Evolutionary conservation across 148 eudicot species (phyloP).

Genomic region (Rhododendron simsii): DNA sequence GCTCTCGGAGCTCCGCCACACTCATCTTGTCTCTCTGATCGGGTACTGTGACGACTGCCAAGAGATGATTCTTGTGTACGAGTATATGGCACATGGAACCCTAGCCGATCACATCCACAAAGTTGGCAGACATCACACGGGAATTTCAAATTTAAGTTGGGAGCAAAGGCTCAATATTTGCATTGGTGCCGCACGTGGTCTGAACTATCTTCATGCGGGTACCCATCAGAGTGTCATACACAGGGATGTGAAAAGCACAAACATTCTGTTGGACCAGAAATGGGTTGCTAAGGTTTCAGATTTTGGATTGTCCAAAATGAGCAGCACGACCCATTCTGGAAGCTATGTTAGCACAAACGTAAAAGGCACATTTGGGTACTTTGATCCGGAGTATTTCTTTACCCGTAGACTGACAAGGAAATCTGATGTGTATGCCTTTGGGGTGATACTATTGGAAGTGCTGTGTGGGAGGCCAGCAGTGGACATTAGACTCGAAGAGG

Average conservation of each 20-base stretch:
- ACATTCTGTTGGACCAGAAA: conserved; percentile 31
- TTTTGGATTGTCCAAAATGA: conserved; percentile 26
- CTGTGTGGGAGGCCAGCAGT: conserved; percentile 22
- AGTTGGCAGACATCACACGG: background rate
- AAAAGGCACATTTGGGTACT: conserved; percentile 27
- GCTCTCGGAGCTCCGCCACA: conserved; percentile 10
- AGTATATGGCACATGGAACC: conserved; percentile 32
- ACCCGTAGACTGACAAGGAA: conserved; percentile 18
- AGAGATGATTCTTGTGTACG: conserved; percentile 41
- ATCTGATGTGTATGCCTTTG: conserved; percentile 23
- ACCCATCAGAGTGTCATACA: background rate
- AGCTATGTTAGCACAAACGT: conserved; percentile 21
- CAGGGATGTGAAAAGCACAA: conserved; percentile 34
- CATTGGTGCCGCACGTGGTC: conserved; percentile 26
- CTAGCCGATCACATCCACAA: conserved; percentile 32
- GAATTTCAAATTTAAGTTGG: conserved; percentile 3
- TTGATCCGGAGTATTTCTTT: background rate
- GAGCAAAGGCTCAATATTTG: conserved; percentile 20
- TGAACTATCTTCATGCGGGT: background rate
- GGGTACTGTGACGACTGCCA: conserved; percentile 30
- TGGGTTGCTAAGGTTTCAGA: conserved; percentile 36
- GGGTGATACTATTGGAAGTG: conserved; percentile 27
- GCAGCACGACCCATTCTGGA: background rate
- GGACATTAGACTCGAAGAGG: background rate
- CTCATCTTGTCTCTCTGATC: conserved; percentile 27